Percentiles rank a stretch among this genome's conserved stretches.
Conservation (phyloP, 1,139 yeast genomes). For the Geotrichum cucujoidarum region DNA sequence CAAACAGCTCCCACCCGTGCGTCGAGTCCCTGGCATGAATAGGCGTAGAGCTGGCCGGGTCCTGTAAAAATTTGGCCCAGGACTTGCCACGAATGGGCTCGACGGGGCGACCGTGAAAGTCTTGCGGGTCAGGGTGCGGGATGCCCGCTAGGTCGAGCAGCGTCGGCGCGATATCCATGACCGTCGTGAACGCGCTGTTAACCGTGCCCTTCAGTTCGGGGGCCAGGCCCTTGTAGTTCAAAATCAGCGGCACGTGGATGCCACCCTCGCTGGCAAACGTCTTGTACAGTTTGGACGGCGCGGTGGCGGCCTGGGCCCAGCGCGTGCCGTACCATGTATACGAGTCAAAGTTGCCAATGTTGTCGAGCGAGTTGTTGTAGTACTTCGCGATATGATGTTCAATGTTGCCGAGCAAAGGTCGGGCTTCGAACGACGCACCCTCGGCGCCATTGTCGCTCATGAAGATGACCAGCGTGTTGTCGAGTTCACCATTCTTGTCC, state of each 20-base stretch:
- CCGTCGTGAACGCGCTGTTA: constrained; percentile 45
- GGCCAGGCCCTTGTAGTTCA: constrained; percentile 20
- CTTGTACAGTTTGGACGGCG: constrained; percentile 50
- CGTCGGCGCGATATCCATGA: constrained; percentile 56
- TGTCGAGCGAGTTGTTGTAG: constrained; percentile 45
- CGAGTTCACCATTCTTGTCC: constrained; percentile 42
- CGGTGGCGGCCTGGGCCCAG: constrained; percentile 65
- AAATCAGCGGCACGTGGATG: constrained; percentile 49
- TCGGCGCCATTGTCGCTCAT: constrained; percentile 62
- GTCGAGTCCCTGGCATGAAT: constrained; percentile 37
- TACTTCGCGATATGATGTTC: constrained; percentile 34
- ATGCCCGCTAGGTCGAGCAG: constrained; percentile 47
- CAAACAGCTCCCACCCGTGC: constrained; percentile 57
- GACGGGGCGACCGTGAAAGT: constrained; percentile 41
- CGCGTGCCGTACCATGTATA: constrained; percentile 53
- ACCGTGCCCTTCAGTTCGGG: constrained; percentile 29
- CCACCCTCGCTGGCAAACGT: constrained; percentile 55
- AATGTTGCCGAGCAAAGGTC: constrained; percentile 41
- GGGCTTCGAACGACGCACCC: constrained; percentile 53
- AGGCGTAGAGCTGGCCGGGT: constrained; percentile 7
- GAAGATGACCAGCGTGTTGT: constrained; percentile 50
- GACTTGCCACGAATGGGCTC: constrained; percentile 44
- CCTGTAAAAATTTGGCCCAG: constrained; percentile 32
- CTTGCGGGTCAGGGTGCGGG: constrained; percentile 25
- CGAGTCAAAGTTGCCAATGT: constrained; percentile 47